Evolutionary conservation across 139 green algal genomes (phyloP).

Genomic region (Haematococcus lacustris): DNA sequence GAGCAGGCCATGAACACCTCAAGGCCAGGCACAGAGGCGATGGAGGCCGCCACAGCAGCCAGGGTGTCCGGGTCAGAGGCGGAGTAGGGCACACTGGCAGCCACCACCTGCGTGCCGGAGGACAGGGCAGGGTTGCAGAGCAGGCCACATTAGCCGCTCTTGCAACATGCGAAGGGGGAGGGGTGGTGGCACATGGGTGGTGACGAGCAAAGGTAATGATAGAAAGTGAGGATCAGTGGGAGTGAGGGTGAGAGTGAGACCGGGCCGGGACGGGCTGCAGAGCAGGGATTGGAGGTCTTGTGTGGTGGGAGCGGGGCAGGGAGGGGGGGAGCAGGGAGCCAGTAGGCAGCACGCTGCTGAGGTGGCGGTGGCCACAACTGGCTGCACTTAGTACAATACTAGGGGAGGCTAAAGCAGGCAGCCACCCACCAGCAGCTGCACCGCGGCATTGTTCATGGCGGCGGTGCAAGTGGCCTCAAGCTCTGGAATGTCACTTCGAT

Average conservation of each 20-base stretch:
- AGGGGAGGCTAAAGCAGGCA: background rate
- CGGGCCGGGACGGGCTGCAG: background rate
- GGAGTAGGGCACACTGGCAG: background rate
- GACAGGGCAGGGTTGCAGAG: too few relatives aligned
- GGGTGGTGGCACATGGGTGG: background rate
- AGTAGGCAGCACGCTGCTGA: too few relatives aligned
- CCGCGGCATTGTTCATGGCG: background rate
- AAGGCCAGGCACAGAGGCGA: background rate
- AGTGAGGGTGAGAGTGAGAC: too few relatives aligned
- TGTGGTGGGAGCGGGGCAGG: background rate
- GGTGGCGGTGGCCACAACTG: too few relatives aligned
- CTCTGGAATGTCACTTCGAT: slow-evolving; percentile 1
- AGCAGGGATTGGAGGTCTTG: background rate
- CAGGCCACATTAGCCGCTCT: too few relatives aligned
- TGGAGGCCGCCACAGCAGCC: background rate
- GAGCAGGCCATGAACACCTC: background rate
- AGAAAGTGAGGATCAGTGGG: too few relatives aligned
- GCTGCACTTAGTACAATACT: background rate
- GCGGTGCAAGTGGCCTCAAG: background rate
- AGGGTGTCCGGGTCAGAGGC: background rate
- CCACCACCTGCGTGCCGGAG: too few relatives aligned
- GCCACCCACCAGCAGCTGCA: background rate
- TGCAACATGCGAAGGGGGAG: background rate
- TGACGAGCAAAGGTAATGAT: background rate
- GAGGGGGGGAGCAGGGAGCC: background rate